Evolutionary conservation across 495 filamentous ascomycete species (phyloP), one percentile per base, ranked within the genome.

Genomic region (Chaetomium cochliodes): DNA sequence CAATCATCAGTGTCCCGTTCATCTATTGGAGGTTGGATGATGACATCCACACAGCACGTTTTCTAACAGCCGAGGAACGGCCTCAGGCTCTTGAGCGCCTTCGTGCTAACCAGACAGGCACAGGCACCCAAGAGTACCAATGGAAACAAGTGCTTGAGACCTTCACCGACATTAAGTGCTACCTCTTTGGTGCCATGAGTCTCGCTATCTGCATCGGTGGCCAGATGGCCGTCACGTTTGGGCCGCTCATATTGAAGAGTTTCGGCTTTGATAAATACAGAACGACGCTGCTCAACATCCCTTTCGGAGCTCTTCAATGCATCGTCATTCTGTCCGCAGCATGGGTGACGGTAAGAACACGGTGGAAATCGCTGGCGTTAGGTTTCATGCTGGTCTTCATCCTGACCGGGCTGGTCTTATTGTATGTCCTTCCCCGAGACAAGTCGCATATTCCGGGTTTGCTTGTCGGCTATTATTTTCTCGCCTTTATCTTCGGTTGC

Each of bases 241-340:
- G 85, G 0, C 85, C 86, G 0, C 72, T 88, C 23, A 87, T 89
- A 53, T 65, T 88, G n/a, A 74, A 69, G n/a, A 85, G 86, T 0
- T 73, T 88, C 0, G 83, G 84, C 6, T 87, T 83, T 56, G 81
- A 85, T 68, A 81, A 82, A 39, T 84, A 83, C 74, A 78, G 44
- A 5, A 85, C 86, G 0, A 85, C 86, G 16, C 81, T 89, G 8
- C 80, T 90, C 5, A 89, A 88, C 61, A 89, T 82, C 64, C 86
- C 87, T 0, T 86, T 84, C 26, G 87, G 87, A 1, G 76, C 81
- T 3, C 76, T 90, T 50, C 82, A 81, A 62, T 83, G 86, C 49
- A 44, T 78, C 20, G 80, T 81, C 61, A 86, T 86, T n/a, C 68
- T 90, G 0, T 65, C 81, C 18, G 80, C 84, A 2, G 85, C 85